Evolutionary conservation across 805 yeast species (phyloP).

Genomic region (Saturnispora sanitii): DNA sequence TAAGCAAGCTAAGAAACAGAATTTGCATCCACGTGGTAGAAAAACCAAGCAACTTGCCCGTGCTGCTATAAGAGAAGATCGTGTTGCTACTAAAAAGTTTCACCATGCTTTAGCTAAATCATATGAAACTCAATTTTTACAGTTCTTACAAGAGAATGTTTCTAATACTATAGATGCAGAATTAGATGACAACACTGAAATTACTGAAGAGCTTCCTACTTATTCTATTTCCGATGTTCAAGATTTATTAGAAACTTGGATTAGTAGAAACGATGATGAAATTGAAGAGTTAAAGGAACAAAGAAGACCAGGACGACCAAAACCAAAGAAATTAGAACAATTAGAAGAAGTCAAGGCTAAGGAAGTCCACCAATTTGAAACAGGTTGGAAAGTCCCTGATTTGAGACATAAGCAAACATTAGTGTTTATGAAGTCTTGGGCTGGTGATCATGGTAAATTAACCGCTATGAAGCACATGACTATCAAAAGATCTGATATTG

Average conservation of each 20-base stretch:
- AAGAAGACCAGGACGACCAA: slow-evolving; percentile 86
- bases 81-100: slow-evolving; percentile 50
- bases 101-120: slow-evolving; percentile 49
- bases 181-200: slow-evolving; percentile 19
- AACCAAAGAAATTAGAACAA: slow-evolving; percentile 56
- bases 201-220: slow-evolving; percentile 17
- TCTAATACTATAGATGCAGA: slow-evolving; percentile 25
- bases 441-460: slow-evolving; percentile 71
- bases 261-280: slow-evolving; percentile 69
- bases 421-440: slow-evolving; percentile 58
- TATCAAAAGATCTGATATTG: slow-evolving; percentile 22
- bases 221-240: slow-evolving; percentile 54
- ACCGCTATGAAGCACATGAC: slow-evolving; percentile 46
- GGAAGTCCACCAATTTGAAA: slow-evolving; percentile 51
- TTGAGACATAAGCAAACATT: slow-evolving; percentile 53
- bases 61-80: slow-evolving; percentile 79
- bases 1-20: slow-evolving; percentile 41
- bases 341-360: slow-evolving; percentile 51
- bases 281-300: slow-evolving; percentile 46
- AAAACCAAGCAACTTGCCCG: slow-evolving; percentile 75
- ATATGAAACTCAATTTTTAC: slow-evolving; percentile 47
- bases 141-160: slow-evolving; percentile 53
- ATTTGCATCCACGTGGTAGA: slow-evolving; percentile 80
- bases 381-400: slow-evolving; percentile 71
- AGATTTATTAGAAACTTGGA: slow-evolving; percentile 47